Conservation (phyloP, 768 basidiomycete species). For the Leccinum rimulosum region DNA sequence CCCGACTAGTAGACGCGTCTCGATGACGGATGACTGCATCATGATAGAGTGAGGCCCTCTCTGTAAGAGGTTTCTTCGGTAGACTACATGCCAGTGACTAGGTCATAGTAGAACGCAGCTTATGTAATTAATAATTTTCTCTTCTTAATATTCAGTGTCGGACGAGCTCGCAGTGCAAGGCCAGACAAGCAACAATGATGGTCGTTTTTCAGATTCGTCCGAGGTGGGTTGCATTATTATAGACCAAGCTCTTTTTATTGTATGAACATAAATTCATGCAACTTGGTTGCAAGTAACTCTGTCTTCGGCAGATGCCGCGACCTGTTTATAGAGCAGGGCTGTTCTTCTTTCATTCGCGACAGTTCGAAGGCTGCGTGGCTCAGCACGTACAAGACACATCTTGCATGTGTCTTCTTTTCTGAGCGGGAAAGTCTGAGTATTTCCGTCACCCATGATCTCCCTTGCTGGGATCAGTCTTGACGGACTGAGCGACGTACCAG, state of each 20-base stretch:
- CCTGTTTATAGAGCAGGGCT: not conserved
- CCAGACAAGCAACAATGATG: not conserved
- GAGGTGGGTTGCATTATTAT: not conserved
- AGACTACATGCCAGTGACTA: too few species aligned
- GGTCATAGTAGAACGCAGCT: too few species aligned
- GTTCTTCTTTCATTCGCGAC: conserved; percentile 10
- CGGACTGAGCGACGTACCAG: conserved; percentile 29
- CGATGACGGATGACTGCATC: conserved; percentile 57
- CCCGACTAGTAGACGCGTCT: conserved; percentile 54
- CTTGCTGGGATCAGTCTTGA: conserved; percentile 28
- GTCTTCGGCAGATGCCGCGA: not conserved
- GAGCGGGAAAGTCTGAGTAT: conserved; percentile 37
- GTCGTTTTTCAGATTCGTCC: not conserved
- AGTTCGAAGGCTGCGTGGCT: conserved; percentile 31
- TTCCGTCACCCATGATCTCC: conserved; percentile 27
- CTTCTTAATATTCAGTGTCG: too few species aligned
- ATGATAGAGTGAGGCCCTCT: conserved; percentile 42
- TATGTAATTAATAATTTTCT: too few species aligned
- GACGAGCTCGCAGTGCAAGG: too few species aligned
- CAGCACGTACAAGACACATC: conserved; percentile 24
- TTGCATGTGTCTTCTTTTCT: conserved; percentile 17
- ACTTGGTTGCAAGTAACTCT: too few species aligned
- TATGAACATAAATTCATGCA: too few species aligned
- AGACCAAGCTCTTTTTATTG: not conserved
- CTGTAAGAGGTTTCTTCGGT: conserved; percentile 14